These are phyloP conservation scores for Typha latifolia DNA, from an alignment of 176 grass and related monocot genomes.

Conservation along the genomic window DNA sequence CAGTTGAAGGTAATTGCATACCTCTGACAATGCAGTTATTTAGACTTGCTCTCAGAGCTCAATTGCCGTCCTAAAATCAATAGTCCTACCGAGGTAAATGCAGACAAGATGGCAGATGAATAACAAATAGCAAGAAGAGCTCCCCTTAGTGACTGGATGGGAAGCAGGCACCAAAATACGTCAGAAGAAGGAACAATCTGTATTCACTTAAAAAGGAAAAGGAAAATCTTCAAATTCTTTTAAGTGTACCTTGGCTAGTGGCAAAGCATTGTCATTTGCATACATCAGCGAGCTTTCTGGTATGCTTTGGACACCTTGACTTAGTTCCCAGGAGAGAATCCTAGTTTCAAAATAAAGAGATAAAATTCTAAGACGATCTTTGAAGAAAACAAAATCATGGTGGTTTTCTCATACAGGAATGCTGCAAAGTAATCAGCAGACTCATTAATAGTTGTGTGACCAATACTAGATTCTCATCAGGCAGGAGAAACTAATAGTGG, in stretches of 20 bases:
- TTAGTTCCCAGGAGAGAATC: constrained; percentile 68
- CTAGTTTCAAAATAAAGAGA: constrained; percentile 18
- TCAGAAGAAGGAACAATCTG: background rate
- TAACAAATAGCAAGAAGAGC: constrained; percentile 61
- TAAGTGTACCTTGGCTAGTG: constrained; percentile 41
- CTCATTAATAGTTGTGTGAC: background rate
- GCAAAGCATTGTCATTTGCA: constrained; percentile 40
- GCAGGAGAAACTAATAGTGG: background rate
- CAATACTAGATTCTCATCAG: background rate
- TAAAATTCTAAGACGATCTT: background rate
- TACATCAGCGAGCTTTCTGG: constrained; percentile 51
- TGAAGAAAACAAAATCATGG: background rate
- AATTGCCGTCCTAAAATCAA: constrained; percentile 50
- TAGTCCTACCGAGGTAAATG: constrained; percentile 33
- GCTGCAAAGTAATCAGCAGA: background rate
- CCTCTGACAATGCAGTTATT: constrained; percentile 12
- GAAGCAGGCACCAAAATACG: constrained; percentile 9
- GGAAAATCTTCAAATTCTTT: background rate
- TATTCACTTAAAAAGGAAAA: background rate
- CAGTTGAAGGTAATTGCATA: background rate
- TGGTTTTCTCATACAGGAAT: background rate
- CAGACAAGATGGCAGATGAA: constrained; percentile 43
- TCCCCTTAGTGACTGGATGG: constrained; percentile 53
- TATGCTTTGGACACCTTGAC: constrained; percentile 56
- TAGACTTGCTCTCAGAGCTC: constrained; percentile 43